Percentiles rank a stretch among this genome's conserved stretches.
phyloP scores from a whole-genome alignment of 1,139 yeast species.

The Maudiozyma humilis region DNA sequence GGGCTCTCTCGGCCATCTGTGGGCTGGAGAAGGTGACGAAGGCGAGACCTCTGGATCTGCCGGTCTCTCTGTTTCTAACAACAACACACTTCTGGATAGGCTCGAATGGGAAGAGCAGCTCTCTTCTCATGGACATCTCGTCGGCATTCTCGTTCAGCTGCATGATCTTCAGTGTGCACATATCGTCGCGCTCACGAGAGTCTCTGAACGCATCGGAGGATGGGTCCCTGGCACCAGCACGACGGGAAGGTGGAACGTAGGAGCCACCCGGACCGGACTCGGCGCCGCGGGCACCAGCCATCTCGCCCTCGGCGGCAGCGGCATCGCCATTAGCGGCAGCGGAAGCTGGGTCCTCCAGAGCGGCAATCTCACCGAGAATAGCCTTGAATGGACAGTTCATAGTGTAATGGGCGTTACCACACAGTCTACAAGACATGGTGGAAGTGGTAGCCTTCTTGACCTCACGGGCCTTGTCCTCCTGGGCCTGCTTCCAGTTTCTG shows the following conservation, averaged over 20 bases:
- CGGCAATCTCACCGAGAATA: slow-evolving; percentile 55
- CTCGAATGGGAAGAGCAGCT: slow-evolving; percentile 66
- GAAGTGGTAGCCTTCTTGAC: slow-evolving; percentile 48
- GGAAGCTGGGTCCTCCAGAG: slow-evolving; percentile 35
- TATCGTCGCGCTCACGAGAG: slow-evolving; percentile 68
- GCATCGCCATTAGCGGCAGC: slow-evolving; percentile 24
- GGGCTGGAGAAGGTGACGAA: slow-evolving; percentile 76
- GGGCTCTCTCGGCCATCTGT: slow-evolving; percentile 66
- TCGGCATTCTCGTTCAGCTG: slow-evolving; percentile 82
- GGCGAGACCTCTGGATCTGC: slow-evolving; percentile 95
- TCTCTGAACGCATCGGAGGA: slow-evolving; percentile 36
- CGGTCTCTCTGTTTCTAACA: slow-evolving; percentile 88
- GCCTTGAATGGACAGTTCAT: slow-evolving; percentile 94
- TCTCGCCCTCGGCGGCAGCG: slow-evolving; percentile 25
- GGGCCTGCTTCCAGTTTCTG: slow-evolving; percentile 66
- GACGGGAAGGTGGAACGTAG: slow-evolving; percentile 64
- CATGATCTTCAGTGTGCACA: slow-evolving; percentile 81
- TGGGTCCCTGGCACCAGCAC: slow-evolving; percentile 47
- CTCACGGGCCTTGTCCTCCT: slow-evolving; percentile 49
- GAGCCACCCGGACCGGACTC: slow-evolving; percentile 32
- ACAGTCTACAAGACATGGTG: slow-evolving; percentile 70
- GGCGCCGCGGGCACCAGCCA: slow-evolving; percentile 21
- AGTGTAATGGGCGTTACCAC: slow-evolving; percentile 93
- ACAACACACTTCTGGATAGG: slow-evolving; percentile 73
- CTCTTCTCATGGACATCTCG: slow-evolving; percentile 72